These are phyloP conservation scores for Ceratocystis colombiana DNA, from an alignment of 2,329 filamentous ascomycete genomes.

Conservation along the genomic window DNA sequence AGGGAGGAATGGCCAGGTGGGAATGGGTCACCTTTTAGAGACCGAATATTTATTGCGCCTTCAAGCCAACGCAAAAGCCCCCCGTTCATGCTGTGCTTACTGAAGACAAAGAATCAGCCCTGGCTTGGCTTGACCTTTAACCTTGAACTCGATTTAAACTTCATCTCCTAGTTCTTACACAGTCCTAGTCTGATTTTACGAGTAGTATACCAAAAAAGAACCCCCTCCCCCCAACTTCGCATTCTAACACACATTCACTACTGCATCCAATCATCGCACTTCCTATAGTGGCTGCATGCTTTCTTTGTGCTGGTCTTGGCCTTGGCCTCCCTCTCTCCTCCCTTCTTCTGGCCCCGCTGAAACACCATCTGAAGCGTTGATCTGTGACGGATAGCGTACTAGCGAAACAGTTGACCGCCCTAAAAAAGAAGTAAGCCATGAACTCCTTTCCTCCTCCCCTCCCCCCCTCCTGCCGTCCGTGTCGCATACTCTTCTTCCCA, in stretches of 20 bases:
- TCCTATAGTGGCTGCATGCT: not conserved
- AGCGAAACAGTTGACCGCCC: conserved; percentile 18
- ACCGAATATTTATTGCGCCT: conserved; percentile 2
- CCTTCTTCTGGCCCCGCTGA: conserved; percentile 15
- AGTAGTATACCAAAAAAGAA: no score
- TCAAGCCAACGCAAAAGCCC: conserved; percentile 2
- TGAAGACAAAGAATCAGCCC: not conserved
- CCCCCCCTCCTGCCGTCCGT: not conserved
- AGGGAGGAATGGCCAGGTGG: not conserved
- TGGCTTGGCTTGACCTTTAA: not conserved
- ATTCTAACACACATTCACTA: no score
- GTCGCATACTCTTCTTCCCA: not conserved
- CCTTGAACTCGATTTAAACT: no score
- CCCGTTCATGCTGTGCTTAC: not conserved
- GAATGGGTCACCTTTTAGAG: conserved; percentile 4
- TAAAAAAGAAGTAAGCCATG: not conserved
- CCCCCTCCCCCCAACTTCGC: no score
- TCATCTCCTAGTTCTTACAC: no score
- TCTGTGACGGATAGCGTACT: conserved; percentile 20
- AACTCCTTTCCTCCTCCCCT: not conserved
- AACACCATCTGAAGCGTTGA: conserved; percentile 24
- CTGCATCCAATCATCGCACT: no score
- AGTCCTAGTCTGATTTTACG: no score
- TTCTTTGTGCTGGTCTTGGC: not conserved
- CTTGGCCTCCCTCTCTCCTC: not conserved